These are phyloP conservation scores for Penicillium odoratum DNA, from an alignment of 495 filamentous ascomycete genomes.

Conservation along the genomic window DNA sequence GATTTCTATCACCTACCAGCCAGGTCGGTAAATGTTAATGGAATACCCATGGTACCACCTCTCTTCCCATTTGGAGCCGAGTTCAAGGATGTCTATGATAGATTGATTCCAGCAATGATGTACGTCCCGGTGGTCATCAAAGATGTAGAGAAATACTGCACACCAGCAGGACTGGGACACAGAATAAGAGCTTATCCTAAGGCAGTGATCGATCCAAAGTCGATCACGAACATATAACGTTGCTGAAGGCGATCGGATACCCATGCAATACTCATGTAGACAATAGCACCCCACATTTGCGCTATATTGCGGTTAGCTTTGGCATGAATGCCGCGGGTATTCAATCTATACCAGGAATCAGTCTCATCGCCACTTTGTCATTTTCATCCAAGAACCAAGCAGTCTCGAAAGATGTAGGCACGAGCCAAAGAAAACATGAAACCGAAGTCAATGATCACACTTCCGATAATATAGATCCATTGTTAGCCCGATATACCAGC, in stretches of 20 bases:
- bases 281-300: constrained; percentile 12
- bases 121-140: constrained; percentile 9
- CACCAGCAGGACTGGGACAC: constrained; percentile 3
- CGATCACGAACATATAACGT: constrained; percentile 2
- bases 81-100: too few species aligned
- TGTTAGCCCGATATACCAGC: constrained; percentile 39
- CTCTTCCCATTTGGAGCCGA: too few species aligned
- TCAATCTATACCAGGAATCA: constrained; percentile 7
- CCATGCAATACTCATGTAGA: constrained; percentile 7
- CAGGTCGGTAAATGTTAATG: too few species aligned
- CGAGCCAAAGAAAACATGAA: constrained; percentile 20
- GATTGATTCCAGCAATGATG: constrained; percentile 8
- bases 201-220: constrained; percentile 1
- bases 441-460: constrained; percentile 19
- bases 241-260: neutral
- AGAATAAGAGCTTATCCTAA: constrained; percentile 12
- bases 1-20: too few species aligned
- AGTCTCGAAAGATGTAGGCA: constrained; percentile 16
- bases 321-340: too few species aligned
- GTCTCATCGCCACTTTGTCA: constrained; percentile 18
- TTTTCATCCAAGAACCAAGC: constrained; percentile 21
- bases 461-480: constrained; percentile 44
- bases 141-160: constrained; percentile 13
- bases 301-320: neutral
- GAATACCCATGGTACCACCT: too few species aligned